Evolutionary conservation across 192 early-diverging fungal genomes (phyloP).

Genomic region (Gryganskiella cystojenkinii): DNA sequence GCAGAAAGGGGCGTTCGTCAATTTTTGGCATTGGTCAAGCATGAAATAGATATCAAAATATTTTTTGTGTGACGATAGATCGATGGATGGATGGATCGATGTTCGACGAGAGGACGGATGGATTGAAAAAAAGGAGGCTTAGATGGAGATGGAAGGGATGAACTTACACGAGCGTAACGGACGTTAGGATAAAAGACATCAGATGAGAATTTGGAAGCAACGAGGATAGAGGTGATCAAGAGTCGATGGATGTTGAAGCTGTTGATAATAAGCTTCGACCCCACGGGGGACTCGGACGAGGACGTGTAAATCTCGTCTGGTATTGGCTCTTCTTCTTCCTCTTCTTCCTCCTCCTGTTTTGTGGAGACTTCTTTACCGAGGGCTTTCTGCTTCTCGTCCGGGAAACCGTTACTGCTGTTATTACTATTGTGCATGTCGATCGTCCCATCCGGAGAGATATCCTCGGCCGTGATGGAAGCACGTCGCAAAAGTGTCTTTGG

Average conservation of each 20-base stretch:
- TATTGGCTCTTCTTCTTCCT: constrained; percentile 48
- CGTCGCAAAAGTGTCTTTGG: constrained; percentile 41
- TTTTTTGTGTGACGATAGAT: constrained; percentile 1
- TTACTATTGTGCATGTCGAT: not conserved
- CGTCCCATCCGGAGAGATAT: constrained; percentile 13
- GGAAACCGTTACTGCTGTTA: not conserved
- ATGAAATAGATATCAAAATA: not conserved
- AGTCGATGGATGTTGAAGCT: constrained; percentile 79
- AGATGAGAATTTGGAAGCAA: constrained; percentile 80
- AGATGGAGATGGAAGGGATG: no score
- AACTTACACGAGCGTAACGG: constrained; percentile 73
- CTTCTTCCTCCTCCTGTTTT: not conserved
- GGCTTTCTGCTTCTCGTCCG: constrained; percentile 8
- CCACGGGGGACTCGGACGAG: constrained; percentile 46
- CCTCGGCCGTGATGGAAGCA: constrained; percentile 30
- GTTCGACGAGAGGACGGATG: not conserved
- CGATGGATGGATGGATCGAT: constrained; percentile 14
- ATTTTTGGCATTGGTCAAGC: not conserved
- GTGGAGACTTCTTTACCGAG: constrained; percentile 6
- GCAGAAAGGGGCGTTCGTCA: not conserved
- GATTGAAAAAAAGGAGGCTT: not conserved
- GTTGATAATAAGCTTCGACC: constrained; percentile 62
- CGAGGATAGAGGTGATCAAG: constrained; percentile 73
- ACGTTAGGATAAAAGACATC: constrained; percentile 81
- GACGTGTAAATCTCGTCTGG: constrained; percentile 57